phyloP scores from a whole-genome alignment of 768 basidiomycete genomes.

The Podaxis sp. region DNA sequence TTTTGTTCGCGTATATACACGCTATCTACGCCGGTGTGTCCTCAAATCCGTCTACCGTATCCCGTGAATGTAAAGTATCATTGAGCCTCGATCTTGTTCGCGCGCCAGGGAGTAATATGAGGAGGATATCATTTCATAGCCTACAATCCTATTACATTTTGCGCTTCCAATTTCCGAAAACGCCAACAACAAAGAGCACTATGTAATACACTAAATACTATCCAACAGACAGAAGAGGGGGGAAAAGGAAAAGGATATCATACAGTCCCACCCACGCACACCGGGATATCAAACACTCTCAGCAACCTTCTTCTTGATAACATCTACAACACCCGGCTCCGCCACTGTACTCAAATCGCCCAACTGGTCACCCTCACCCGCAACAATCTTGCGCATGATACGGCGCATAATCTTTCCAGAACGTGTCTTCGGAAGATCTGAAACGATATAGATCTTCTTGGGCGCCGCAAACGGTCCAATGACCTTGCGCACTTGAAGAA shows the following conservation, averaged over 20 bases:
- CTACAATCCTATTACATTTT: neutral
- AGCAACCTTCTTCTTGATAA: conserved; percentile 80
- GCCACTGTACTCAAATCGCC: conserved; percentile 94
- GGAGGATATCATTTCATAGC: neutral
- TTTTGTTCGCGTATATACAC: neutral
- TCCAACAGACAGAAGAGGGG: neutral
- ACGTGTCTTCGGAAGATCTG: conserved; percentile 91
- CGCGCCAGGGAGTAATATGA: neutral
- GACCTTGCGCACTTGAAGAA: conserved; percentile 93
- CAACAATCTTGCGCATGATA: conserved; percentile 95
- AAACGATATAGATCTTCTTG: conserved; percentile 84
- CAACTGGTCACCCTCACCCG: conserved; percentile 91
- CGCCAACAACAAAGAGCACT: neutral
- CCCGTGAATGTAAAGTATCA: neutral
- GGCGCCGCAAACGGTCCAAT: conserved; percentile 98
- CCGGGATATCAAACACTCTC: conserved; percentile 24
- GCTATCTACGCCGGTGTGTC: neutral
- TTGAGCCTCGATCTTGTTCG: neutral
- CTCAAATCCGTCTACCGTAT: neutral
- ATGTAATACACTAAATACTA: neutral
- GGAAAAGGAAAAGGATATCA: neutral
- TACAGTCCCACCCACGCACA: neutral
- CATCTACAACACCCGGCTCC: conserved; percentile 83
- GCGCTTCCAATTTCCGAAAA: neutral
- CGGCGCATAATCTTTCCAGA: conserved; percentile 98